Evolutionary conservation across 495 filamentous ascomycete genomes (phyloP).

Genomic region (Recurvomyces mirabilis): DNA sequence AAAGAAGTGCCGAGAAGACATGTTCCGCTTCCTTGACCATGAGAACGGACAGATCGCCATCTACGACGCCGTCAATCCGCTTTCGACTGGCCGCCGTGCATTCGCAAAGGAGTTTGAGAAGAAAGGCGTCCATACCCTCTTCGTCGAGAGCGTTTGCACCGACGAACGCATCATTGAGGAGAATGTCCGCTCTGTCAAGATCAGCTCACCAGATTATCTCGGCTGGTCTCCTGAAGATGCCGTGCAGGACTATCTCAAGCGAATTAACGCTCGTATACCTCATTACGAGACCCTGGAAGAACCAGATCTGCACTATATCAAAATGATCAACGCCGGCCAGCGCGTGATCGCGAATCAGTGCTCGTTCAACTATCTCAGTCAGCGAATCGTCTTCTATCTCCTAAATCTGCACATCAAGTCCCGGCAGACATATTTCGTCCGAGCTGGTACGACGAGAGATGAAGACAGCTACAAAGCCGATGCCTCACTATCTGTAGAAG

Average conservation of each 20-base stretch:
- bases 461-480: slow-evolving; percentile 87
- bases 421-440: slow-evolving; percentile 83
- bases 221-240: slow-evolving; percentile 88
- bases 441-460: slow-evolving; percentile 59
- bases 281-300: slow-evolving; percentile 97
- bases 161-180: slow-evolving; percentile 91
- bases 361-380: slow-evolving; percentile 86
- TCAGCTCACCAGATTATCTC: slow-evolving; percentile 93
- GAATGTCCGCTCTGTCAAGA: slow-evolving; percentile 95
- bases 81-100: slow-evolving; percentile 68
- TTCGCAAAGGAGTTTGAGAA: slow-evolving; percentile 94
- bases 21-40: slow-evolving; percentile 88
- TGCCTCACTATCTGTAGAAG: slow-evolving; percentile 69
- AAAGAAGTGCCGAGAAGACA: slow-evolving; percentile 93
- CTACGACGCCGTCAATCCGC: slow-evolving; percentile 96
- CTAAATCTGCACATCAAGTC: slow-evolving; percentile 95
- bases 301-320: slow-evolving; percentile 86
- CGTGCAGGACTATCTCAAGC: slow-evolving; percentile 75
- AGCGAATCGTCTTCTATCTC: slow-evolving; percentile 95
- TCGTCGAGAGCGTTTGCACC: slow-evolving; percentile 90
- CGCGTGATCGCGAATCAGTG: slow-evolving; percentile 86
- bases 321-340: slow-evolving; percentile 99
- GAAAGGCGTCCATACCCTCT: slow-evolving; percentile 88
- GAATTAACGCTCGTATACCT: slow-evolving; percentile 84
- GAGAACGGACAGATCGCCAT: slow-evolving; percentile 98